These are phyloP conservation scores for Moelleriella libera DNA, from an alignment of 2,329 filamentous ascomycete species.

Conservation along the genomic window DNA sequence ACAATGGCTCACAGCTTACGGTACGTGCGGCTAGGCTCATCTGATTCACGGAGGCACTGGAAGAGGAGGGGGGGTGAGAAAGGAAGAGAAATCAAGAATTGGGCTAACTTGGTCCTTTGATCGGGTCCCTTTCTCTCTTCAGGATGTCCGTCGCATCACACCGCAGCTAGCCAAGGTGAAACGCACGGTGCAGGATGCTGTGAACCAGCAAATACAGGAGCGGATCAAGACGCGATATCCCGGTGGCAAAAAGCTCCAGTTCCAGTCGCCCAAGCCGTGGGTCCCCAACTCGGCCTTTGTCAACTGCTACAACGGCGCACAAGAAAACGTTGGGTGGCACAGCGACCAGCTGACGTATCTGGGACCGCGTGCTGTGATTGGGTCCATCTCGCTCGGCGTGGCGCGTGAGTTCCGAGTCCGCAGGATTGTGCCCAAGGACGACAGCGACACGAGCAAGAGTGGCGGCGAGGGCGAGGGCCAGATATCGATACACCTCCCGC, in stretches of 20 bases:
- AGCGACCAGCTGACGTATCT: conserved; percentile 88
- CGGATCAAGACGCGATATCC: conserved; percentile 59
- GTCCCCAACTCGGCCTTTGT: conserved; percentile 82
- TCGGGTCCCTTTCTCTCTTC: neutral
- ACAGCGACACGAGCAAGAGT: conserved; percentile 18
- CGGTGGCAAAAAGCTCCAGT: conserved; percentile 55
- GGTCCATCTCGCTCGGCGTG: conserved; percentile 79
- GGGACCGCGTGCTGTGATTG: conserved; percentile 77
- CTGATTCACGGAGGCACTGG: neutral
- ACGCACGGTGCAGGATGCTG: conserved; percentile 53
- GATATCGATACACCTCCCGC: conserved; percentile 83
- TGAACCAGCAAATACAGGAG: conserved; percentile 62
- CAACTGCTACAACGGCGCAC: conserved; percentile 78
- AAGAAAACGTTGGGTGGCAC: conserved; percentile 82
- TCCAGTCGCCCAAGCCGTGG: conserved; percentile 65
- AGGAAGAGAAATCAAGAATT: neutral
- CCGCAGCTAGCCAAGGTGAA: conserved; percentile 61
- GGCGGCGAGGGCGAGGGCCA: conserved; percentile 48
- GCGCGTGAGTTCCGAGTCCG: conserved; percentile 87
- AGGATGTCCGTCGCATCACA: conserved; percentile 65
- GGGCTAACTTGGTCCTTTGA: neutral
- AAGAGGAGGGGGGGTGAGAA: neutral
- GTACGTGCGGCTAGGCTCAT: conserved; percentile 18
- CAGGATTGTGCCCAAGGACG: conserved; percentile 52
- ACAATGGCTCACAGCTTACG: conserved; percentile 64